A percentile compares a stretch with the other conserved stretches of the same genome.
Evolutionary conservation across 805 yeast species (phyloP).

Genomic region (Yamadazyma laniorum): DNA sequence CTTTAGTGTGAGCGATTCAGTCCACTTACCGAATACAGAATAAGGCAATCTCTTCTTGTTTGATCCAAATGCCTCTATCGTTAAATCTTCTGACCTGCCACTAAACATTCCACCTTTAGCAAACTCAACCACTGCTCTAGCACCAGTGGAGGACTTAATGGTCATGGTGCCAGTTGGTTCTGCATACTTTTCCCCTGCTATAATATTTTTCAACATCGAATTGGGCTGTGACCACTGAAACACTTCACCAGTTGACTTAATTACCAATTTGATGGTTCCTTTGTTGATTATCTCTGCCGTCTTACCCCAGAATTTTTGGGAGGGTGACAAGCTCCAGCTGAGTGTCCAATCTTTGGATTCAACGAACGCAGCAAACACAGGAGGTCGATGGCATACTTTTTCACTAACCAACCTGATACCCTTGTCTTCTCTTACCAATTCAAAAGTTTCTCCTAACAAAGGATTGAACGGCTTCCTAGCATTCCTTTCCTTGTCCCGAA

Average conservation of each 20-base stretch:
- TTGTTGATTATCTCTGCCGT: conserved; percentile 77
- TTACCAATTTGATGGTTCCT: conserved; percentile 61
- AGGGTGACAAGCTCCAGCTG: conserved; percentile 64
- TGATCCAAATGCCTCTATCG: conserved; percentile 42
- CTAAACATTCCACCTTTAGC: conserved; percentile 84
- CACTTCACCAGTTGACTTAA: conserved; percentile 63
- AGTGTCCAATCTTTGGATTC: conserved; percentile 74
- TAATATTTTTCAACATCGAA: conserved; percentile 75
- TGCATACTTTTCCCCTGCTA: conserved; percentile 92
- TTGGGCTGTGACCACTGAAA: conserved; percentile 83
- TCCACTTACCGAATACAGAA: conserved; percentile 79
- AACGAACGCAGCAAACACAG: conserved; percentile 75
- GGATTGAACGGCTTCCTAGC: conserved; percentile 94
- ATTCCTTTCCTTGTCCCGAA: conserved; percentile 72
- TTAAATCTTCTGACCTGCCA: conserved; percentile 68
- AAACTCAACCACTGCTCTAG: conserved; percentile 68
- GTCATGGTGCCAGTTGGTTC: conserved; percentile 78
- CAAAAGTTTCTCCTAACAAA: conserved; percentile 88
- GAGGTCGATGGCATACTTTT: conserved; percentile 86
- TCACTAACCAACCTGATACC: conserved; percentile 77
- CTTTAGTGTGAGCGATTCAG: conserved; percentile 54
- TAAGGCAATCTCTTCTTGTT: conserved; percentile 38
- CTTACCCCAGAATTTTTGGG: conserved; percentile 94
- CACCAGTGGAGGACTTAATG: conserved; percentile 66
- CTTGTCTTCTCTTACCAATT: conserved; percentile 78